Percentiles rank a stretch among this genome's conserved stretches.
These are phyloP conservation scores for Trichophaea hybrida DNA, from an alignment of 2,329 filamentous ascomycete genomes.

Conservation along the genomic window DNA sequence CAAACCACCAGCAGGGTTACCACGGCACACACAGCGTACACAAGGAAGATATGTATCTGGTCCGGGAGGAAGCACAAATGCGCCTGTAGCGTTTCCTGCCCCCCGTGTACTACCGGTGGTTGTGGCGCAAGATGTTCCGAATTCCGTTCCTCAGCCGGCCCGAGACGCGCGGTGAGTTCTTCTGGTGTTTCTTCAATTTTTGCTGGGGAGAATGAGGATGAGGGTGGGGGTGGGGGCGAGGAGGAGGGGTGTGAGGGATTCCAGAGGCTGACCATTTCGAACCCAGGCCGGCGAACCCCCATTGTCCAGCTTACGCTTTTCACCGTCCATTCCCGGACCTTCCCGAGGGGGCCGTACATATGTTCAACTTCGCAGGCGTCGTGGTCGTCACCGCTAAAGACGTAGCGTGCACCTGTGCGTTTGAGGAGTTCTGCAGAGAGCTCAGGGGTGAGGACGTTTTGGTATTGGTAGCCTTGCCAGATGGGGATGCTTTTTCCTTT, in stretches of 20 bases:
- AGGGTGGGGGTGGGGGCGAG: constrained; percentile 33
- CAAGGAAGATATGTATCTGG: constrained; percentile 69
- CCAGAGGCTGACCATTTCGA: constrained; percentile 78
- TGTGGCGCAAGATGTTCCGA: neutral
- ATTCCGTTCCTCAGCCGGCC: neutral
- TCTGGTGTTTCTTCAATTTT: neutral
- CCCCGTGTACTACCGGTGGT: neutral
- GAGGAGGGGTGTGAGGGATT: constrained; percentile 42
- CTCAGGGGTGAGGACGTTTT: constrained; percentile 70
- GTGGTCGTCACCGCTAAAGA: constrained; percentile 94
- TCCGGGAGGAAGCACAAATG: constrained; percentile 83
- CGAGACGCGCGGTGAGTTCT: neutral
- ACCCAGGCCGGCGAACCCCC: constrained; percentile 78
- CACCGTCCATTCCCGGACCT: constrained; percentile 68
- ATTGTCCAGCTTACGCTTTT: constrained; percentile 94
- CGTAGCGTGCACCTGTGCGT: constrained; percentile 64
- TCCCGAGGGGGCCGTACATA: constrained; percentile 48
- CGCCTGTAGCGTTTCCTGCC: constrained; percentile 55
- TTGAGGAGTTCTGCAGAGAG: constrained; percentile 64
- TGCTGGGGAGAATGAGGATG: neutral
- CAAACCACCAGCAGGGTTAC: neutral
- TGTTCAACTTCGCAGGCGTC: constrained; percentile 92
- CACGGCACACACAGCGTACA: constrained; percentile 39
- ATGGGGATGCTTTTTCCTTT: constrained; percentile 64
- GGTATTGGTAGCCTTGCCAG: constrained; percentile 77